A percentile compares a stretch with the other conserved stretches of the same genome.
phyloP scores from a whole-genome alignment of 2,329 filamentous ascomycete genomes.

The Paracamarosporium sp. region DNA sequence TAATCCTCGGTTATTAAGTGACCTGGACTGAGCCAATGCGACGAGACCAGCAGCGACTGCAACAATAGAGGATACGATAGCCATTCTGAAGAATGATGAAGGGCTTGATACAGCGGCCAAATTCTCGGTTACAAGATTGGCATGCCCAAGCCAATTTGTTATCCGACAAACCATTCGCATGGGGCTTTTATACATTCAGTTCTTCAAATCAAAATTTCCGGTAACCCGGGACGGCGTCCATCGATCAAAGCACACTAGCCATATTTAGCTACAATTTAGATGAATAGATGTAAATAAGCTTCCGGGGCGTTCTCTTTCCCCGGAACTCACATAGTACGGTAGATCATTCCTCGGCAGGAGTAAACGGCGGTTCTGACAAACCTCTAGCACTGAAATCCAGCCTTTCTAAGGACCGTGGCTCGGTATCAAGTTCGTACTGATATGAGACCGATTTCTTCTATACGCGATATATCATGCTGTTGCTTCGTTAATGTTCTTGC shows the following conservation, averaged over 20 bases:
- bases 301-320: slow-evolving; percentile 25
- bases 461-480: no score
- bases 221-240: slow-evolving; percentile 32
- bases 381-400: no score
- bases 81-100: background rate
- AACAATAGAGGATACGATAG: slow-evolving; percentile 12
- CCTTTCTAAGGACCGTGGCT: no score
- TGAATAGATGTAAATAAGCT: slow-evolving; percentile 35
- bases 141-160: background rate
- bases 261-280: slow-evolving; percentile 19
- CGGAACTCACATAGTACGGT: slow-evolving; percentile 26
- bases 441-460: no score
- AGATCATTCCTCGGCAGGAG: slow-evolving; percentile 35
- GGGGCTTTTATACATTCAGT: slow-evolving; percentile 11
- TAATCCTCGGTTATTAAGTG: slow-evolving; percentile 14
- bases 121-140: slow-evolving; percentile 1
- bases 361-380: no score
- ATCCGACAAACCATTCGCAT: slow-evolving; percentile 1
- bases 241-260: slow-evolving; percentile 19
- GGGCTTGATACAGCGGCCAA: background rate
- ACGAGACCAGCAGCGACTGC: slow-evolving; percentile 10
- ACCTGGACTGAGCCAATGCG: slow-evolving; percentile 25
- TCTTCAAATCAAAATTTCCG: slow-evolving; percentile 17
- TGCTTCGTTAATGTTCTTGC: no score
- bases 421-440: no score